These are phyloP conservation scores for Fraxinus dipetala DNA, from an alignment of 305 asterid genomes.

Conservation along the genomic window DNA sequence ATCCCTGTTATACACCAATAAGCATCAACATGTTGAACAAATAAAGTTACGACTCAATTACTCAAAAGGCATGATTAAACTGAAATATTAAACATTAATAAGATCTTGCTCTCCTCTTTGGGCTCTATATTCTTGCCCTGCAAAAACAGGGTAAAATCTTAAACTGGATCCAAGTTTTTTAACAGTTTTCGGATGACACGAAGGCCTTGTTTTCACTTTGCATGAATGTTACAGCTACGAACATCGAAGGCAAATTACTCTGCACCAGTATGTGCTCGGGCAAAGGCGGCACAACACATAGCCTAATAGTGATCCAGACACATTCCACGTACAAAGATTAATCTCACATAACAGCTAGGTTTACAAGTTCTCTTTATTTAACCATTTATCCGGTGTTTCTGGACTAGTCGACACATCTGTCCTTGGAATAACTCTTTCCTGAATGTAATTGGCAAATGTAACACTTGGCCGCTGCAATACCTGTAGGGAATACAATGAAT, in stretches of 20 bases:
- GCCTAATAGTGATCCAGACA: neutral
- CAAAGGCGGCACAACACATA: neutral
- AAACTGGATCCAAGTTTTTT: neutral
- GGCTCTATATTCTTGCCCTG: neutral
- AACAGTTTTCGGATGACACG: neutral
- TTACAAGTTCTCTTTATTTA: slow-evolving; percentile 1
- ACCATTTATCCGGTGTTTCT: slow-evolving; percentile 4
- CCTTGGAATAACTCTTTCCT: slow-evolving; percentile 25
- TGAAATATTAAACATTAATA: neutral
- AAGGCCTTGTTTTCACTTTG: neutral
- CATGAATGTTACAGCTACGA: neutral
- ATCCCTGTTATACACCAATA: neutral
- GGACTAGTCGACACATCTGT: slow-evolving; percentile 1
- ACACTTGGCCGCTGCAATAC: slow-evolving; percentile 58
- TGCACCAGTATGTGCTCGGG: neutral
- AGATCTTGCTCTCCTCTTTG: neutral
- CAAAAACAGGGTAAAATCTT: neutral
- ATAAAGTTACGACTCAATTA: neutral
- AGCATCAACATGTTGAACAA: neutral
- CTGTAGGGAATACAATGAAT: slow-evolving; percentile 29
- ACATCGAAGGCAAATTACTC: neutral
- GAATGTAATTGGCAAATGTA: slow-evolving; percentile 36
- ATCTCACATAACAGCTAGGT: neutral
- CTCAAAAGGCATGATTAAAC: neutral
- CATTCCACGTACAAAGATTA: neutral